Conservation (phyloP, 768 basidiomycete species). For the Lanmaoa pseudosensibilis region DNA sequence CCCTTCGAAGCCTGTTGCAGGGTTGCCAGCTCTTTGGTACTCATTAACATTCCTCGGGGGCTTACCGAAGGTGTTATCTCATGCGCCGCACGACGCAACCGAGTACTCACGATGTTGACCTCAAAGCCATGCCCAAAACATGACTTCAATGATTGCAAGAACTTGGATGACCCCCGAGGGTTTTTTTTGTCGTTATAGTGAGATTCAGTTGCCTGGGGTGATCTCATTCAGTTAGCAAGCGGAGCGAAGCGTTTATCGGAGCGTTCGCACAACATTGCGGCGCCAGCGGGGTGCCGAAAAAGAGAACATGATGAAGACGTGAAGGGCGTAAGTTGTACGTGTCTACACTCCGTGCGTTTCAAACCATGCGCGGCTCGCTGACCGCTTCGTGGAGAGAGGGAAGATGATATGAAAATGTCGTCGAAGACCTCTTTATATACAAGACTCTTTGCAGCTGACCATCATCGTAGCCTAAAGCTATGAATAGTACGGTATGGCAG, state of each 20-base stretch:
- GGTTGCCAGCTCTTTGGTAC: slow-evolving; percentile 10
- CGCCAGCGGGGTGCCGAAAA: neutral
- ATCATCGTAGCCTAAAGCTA: neutral
- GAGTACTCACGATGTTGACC: slow-evolving; percentile 12
- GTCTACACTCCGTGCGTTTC: neutral
- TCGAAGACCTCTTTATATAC: slow-evolving; percentile 6
- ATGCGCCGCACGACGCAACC: neutral
- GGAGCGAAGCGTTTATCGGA: neutral
- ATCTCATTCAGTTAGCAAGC: neutral
- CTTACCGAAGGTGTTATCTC: slow-evolving; percentile 2
- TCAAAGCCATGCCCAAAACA: slow-evolving; percentile 22
- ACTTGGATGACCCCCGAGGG: slow-evolving; percentile 3
- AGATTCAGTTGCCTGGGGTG: slow-evolving; percentile 6
- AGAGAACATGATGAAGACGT: slow-evolving; percentile 10
- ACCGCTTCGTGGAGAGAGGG: slow-evolving; percentile 1
- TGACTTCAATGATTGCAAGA: slow-evolving; percentile 18
- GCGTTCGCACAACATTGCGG: slow-evolving; percentile 1
- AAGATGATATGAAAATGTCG: neutral
- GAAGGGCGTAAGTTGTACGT: slow-evolving; percentile 1
- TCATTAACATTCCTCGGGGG: slow-evolving; percentile 16
- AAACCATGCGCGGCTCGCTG: neutral
- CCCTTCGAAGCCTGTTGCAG: slow-evolving; percentile 21
- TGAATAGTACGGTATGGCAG: slow-evolving; percentile 7
- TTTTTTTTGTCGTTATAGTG: slow-evolving; percentile 9
- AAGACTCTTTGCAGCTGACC: neutral